These are phyloP conservation scores for Podaxis sp. DNA, from an alignment of 768 basidiomycete species.

Conservation along the genomic window DNA sequence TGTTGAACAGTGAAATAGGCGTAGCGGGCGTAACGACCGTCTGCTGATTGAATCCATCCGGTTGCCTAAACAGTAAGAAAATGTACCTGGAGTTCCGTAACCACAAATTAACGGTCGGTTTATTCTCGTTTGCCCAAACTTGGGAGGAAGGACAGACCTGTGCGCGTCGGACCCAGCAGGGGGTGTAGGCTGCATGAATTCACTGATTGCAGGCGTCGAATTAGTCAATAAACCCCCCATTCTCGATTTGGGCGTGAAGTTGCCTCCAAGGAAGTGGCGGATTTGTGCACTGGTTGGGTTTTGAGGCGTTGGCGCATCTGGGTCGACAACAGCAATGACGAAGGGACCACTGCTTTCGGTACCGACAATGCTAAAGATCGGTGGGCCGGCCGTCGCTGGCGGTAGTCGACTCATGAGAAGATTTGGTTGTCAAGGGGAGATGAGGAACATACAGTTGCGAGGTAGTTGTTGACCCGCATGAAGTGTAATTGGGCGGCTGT, in stretches of 20 bases:
- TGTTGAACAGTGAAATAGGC: constrained; percentile 30
- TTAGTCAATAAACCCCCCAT: constrained; percentile 27
- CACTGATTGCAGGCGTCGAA: constrained; percentile 35
- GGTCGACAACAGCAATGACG: constrained; percentile 39
- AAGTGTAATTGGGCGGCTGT: constrained; percentile 24
- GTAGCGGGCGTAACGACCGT: constrained; percentile 30
- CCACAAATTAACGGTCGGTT: not conserved
- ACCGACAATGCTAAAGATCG: constrained; percentile 27
- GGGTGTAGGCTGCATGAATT: constrained; percentile 37
- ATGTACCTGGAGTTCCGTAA: constrained; percentile 25
- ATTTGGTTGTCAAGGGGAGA: not conserved
- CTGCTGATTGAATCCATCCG: constrained; percentile 30
- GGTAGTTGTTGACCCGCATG: constrained; percentile 31
- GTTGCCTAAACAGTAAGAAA: constrained; percentile 41
- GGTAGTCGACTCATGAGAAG: not conserved
- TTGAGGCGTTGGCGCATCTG: constrained; percentile 44
- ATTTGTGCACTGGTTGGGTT: constrained; percentile 34
- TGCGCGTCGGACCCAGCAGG: constrained; percentile 39
- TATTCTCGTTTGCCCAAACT: not conserved
- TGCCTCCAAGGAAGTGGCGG: constrained; percentile 40
- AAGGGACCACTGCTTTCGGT: constrained; percentile 29
- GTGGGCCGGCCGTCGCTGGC: constrained; percentile 35
- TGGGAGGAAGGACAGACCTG: constrained; percentile 23
- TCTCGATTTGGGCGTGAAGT: constrained; percentile 20
- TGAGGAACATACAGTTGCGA: constrained; percentile 23